phyloP scores from a whole-genome alignment of 495 filamentous ascomycete genomes.

The Coniosporium apollinis region DNA sequence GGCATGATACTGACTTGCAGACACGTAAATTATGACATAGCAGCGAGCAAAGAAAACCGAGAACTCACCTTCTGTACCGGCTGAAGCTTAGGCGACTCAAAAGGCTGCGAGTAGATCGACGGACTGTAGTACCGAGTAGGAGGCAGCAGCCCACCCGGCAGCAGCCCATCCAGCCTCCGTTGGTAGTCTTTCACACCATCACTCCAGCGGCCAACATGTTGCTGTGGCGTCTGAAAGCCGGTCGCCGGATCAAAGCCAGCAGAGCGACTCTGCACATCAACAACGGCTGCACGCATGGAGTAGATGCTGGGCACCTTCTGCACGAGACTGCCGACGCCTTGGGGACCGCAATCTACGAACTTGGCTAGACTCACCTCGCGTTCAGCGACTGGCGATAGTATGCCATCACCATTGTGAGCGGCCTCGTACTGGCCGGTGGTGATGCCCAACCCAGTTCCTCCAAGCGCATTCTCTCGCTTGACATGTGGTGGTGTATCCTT shows the following conservation, averaged over 20 bases:
- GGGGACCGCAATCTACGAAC: slow-evolving; percentile 3
- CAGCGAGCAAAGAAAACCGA: not conserved
- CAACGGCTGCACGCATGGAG: slow-evolving; percentile 8
- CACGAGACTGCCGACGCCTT: slow-evolving; percentile 7
- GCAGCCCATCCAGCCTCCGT: slow-evolving; percentile 1
- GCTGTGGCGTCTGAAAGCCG: not conserved
- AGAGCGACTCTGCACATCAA: not conserved
- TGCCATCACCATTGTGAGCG: not conserved
- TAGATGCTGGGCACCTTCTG: slow-evolving; percentile 4
- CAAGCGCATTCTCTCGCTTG: not conserved
- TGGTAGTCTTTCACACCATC: slow-evolving; percentile 1
- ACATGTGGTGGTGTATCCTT: slow-evolving; percentile 16
- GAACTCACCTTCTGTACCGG: slow-evolving; percentile 6
- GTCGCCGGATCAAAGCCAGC: not conserved
- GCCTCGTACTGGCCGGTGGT: not conserved
- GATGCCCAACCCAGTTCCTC: not conserved
- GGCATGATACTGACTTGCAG: not conserved
- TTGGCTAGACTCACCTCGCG: slow-evolving; percentile 9
- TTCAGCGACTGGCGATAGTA: not conserved
- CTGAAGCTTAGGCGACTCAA: not conserved
- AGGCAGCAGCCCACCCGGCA: slow-evolving; percentile 6
- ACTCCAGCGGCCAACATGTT: not conserved
- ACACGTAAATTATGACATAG: not conserved
- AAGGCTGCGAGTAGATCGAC: slow-evolving; percentile 2
- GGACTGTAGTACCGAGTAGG: slow-evolving; percentile 7